Percentiles rank a stretch among this genome's conserved stretches.
Conservation (phyloP, 176 grass and related monocot species). For the Neostapfia colusana region DNA sequence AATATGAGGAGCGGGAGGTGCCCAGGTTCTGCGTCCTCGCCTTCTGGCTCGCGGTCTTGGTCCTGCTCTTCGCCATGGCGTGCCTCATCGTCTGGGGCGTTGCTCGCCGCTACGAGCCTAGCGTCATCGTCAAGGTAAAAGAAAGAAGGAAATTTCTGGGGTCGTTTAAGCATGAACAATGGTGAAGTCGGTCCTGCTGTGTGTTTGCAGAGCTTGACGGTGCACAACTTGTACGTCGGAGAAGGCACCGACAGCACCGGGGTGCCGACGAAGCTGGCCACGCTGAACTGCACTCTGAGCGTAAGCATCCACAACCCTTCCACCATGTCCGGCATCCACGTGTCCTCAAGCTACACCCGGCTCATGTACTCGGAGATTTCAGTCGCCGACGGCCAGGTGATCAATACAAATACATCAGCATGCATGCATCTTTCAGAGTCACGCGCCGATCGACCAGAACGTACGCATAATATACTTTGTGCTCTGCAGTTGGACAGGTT, state of each 20-base stretch:
- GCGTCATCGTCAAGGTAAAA: constrained; percentile 59
- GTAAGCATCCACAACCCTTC: constrained; percentile 74
- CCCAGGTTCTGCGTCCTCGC: constrained; percentile 50
- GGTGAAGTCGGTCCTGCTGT: too few relatives aligned
- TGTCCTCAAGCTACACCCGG: constrained; percentile 52
- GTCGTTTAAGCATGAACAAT: background rate
- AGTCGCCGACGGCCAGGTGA: constrained; percentile 73
- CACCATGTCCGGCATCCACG: constrained; percentile 80
- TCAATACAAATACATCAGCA: too few relatives aligned
- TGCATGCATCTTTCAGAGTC: too few relatives aligned
- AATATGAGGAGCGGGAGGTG: constrained; percentile 37
- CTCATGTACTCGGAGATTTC: constrained; percentile 69
- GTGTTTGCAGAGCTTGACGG: constrained; percentile 62
- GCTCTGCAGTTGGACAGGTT: constrained; percentile 71
- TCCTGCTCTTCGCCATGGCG: constrained; percentile 57
- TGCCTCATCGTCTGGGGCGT: constrained; percentile 88
- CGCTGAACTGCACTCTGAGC: constrained; percentile 65
- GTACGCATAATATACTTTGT: too few relatives aligned
- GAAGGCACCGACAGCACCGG: constrained; percentile 77
- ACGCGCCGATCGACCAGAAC: background rate
- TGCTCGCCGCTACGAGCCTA: constrained; percentile 63
- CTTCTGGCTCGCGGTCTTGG: constrained; percentile 47
- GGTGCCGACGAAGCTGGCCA: constrained; percentile 78
- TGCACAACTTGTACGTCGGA: constrained; percentile 77
- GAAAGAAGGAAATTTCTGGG: too few relatives aligned